Percentiles rank a stretch among this genome's conserved stretches.
These are phyloP conservation scores for Calycina herbarum DNA, from an alignment of 2,329 filamentous ascomycete species.

Conservation along the genomic window DNA sequence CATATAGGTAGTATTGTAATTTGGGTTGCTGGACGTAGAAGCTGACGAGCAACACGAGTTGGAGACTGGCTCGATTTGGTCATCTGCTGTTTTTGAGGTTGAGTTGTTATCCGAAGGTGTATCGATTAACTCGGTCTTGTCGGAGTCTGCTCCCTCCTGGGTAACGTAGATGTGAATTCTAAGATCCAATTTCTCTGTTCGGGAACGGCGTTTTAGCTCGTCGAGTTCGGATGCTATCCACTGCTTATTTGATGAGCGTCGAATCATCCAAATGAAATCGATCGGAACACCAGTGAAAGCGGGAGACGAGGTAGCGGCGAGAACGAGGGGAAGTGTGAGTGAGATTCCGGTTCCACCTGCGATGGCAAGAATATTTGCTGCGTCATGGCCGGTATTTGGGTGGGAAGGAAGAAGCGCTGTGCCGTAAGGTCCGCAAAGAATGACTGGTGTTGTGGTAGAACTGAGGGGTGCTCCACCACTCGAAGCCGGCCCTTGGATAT, in stretches of 20 bases:
- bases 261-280: constrained; percentile 66
- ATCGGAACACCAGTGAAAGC: constrained; percentile 38
- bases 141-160: constrained; percentile 15
- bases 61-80: constrained; percentile 8
- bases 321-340: constrained; percentile 53
- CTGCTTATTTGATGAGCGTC: constrained; percentile 51
- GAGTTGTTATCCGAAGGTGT: neutral
- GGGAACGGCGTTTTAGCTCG: constrained; percentile 43
- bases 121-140: neutral
- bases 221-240: constrained; percentile 62
- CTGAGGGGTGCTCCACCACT: neutral
- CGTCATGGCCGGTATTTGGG: constrained; percentile 37
- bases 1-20: constrained; percentile 16
- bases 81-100: constrained; percentile 8
- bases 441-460: constrained; percentile 49
- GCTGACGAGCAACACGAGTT: constrained; percentile 9
- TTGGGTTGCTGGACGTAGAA: neutral
- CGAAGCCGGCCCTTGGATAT: neutral
- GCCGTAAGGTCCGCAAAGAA: constrained; percentile 66
- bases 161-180: constrained; percentile 61
- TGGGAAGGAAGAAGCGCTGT: constrained; percentile 33
- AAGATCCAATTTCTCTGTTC: constrained; percentile 43
- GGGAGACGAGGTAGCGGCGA: constrained; percentile 42
- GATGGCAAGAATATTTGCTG: constrained; percentile 50
- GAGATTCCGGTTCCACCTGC: constrained; percentile 61